Conservation (phyloP, 2,329 filamentous ascomycete genomes). For the Colletotrichum agaves region DNA sequence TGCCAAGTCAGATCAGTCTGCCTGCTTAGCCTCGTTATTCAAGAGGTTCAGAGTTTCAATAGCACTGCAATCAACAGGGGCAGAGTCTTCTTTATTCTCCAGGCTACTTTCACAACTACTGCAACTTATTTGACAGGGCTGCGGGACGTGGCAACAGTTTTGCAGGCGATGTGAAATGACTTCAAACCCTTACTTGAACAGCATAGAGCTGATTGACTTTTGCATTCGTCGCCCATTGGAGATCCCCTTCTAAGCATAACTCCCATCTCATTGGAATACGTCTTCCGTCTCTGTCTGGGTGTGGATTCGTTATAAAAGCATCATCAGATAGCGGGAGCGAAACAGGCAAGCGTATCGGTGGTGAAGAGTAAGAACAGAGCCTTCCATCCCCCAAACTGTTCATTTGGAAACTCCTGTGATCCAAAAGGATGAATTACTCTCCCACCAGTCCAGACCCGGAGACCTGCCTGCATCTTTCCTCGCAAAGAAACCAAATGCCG, state of each 20-base stretch:
- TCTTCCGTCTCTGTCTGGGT: conserved; percentile 28
- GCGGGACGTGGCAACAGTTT: not conserved
- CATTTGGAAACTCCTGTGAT: conserved; percentile 12
- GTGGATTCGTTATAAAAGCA: conserved; percentile 35
- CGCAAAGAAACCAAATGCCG: conserved; percentile 22
- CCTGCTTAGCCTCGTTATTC: not conserved
- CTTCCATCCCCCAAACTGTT: conserved; percentile 8
- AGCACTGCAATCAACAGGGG: too few species aligned
- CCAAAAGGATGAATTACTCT: conserved; percentile 18
- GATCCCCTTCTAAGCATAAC: conserved; percentile 30
- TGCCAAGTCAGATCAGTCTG: conserved; percentile 8
- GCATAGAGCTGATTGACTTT: conserved; percentile 17
- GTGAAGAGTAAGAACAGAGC: conserved; percentile 16
- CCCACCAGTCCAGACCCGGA: conserved; percentile 20
- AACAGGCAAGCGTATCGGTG: conserved; percentile 31
- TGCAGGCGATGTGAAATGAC: not conserved
- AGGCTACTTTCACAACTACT: not conserved
- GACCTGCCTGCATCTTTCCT: conserved; percentile 22
- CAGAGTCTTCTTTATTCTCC: too few species aligned
- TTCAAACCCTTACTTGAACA: not conserved
- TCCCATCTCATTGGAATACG: conserved; percentile 21
- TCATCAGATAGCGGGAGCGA: conserved; percentile 25
- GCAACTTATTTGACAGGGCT: not conserved
- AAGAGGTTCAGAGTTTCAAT: not conserved
- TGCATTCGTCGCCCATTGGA: conserved; percentile 24